Conservation (phyloP, 257 asterid species). For the Anisodus tanguticus region DNA sequence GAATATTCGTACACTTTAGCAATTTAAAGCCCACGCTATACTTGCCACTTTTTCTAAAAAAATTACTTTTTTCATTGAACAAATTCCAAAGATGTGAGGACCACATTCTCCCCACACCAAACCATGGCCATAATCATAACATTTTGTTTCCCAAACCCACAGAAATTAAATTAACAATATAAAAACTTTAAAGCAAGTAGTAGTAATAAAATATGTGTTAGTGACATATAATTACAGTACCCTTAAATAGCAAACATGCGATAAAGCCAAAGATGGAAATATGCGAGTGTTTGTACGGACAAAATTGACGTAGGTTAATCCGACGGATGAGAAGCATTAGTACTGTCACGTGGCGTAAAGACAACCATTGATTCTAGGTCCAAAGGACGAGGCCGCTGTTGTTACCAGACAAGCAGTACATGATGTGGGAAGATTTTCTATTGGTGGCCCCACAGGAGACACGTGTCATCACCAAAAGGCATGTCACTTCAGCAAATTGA, state of each 20-base stretch:
- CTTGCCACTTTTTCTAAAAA: no score
- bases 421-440: constrained; percentile 10
- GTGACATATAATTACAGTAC: not conserved
- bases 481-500: not conserved
- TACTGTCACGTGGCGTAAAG: constrained; percentile 21
- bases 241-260: constrained; percentile 41
- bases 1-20: no score
- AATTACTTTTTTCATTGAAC: not conserved
- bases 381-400: not conserved
- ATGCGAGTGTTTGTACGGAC: constrained; percentile 33
- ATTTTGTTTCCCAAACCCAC: not conserved
- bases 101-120: constrained; percentile 25
- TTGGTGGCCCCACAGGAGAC: not conserved
- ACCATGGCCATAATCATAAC: not conserved
- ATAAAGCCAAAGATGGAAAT: constrained; percentile 42
- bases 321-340: not conserved
- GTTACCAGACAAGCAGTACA: constrained; percentile 37
- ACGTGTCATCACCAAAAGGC: constrained; percentile 19
- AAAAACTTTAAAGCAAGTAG: not conserved
- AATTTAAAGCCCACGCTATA: no score
- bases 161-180: not conserved
- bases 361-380: not conserved
- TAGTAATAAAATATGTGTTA: not conserved
- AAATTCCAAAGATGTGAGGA: constrained; percentile 24
- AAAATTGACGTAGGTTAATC: not conserved